A percentile compares a stretch with the other conserved stretches of the same genome.
Conservation (phyloP, 176 grass and related monocot genomes). For the Canna indica region DNA sequence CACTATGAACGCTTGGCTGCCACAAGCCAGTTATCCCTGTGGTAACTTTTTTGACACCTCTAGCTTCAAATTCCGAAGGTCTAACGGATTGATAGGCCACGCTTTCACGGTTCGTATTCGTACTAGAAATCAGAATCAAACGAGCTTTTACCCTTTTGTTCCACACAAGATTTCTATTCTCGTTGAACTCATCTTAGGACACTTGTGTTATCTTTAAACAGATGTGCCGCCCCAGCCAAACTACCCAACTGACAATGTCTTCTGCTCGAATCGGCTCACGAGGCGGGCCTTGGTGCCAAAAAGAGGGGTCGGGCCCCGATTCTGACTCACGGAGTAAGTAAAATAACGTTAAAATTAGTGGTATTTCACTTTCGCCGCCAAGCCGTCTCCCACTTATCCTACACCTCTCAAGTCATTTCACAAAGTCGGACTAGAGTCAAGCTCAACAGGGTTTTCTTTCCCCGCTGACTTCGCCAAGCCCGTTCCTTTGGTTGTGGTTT, state of each 20-base stretch:
- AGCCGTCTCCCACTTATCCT: constrained; percentile 15
- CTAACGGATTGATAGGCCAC: constrained; percentile 32
- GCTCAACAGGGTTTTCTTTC: constrained; percentile 18
- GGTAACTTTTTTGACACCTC: too few species aligned
- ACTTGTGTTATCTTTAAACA: constrained; percentile 64
- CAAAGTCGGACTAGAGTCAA: constrained; percentile 19
- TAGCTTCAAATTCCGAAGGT: constrained; percentile 32
- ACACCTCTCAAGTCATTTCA: constrained; percentile 16
- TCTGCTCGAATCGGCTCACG: constrained; percentile 37
- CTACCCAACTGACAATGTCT: constrained; percentile 73
- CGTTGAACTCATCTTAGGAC: constrained; percentile 45
- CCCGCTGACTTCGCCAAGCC: constrained; percentile 4
- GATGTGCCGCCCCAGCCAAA: constrained; percentile 76
- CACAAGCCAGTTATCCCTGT: constrained; percentile 66
- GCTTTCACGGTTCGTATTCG: constrained; percentile 38
- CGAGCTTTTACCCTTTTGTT: constrained; percentile 36
- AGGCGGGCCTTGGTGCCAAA: constrained; percentile 12
- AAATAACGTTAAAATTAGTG: constrained; percentile 64
- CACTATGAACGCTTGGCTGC: constrained; percentile 61
- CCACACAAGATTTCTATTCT: constrained; percentile 34
- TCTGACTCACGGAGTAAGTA: constrained; percentile 44
- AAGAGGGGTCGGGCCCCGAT: constrained; percentile 24
- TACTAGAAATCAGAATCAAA: constrained; percentile 43
- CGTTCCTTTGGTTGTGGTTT: constrained; percentile 15
- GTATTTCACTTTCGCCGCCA: constrained; percentile 45